Base-by-base conservation (phyloP, 257 asterid genomes). In the Echium plantagineum region DNA sequence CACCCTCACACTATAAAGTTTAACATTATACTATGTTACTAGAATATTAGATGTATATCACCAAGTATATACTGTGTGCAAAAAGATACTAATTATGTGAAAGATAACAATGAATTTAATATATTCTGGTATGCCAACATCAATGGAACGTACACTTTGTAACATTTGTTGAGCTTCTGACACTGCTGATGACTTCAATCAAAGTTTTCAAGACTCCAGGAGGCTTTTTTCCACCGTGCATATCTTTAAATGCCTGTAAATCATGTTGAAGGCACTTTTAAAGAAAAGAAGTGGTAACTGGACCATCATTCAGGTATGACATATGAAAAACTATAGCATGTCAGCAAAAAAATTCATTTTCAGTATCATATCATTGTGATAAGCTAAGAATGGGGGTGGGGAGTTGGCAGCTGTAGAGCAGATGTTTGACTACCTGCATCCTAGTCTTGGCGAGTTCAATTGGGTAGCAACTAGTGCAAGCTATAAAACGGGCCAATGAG, bases 361-460 rank as follows among this genome's bases (percentile, higher is more conserved):
- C 17, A 10, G 17, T 10, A 42, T 42, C 16, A 15, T 12, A 15
- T 42, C 7, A 28, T 28, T 4, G 5, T 12, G 49, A 10, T 4
- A 12, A 12, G 49, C 15, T 42, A 42, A 42, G 16, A 42, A 42
- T 42, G 46, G 6, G 46, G 6, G 12, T 0, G 46, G 6, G 12
- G 46, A 35, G 49, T 15, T 9, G 18, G 53, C n/a, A 59, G 13
- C 55, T 53, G 28, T 7, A 28, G 32, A 6, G 32, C 32, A 28
- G 5, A 28, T 28, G 5, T 62, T 4, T 20, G 20, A 67, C 22
- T 75, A 90, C 97, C 97, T 90, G 97, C 97, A 90, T 87, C 9
- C 97, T 94, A 19, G 97, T 90, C 79, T 78, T 90, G 57, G 96
- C 97, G 66, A 87, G 97, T 78, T 90, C 97, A 75, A 90, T 83